Evolutionary conservation across 2,329 filamentous ascomycete genomes (phyloP).

Genomic region (Colletotrichum theobromicola): DNA sequence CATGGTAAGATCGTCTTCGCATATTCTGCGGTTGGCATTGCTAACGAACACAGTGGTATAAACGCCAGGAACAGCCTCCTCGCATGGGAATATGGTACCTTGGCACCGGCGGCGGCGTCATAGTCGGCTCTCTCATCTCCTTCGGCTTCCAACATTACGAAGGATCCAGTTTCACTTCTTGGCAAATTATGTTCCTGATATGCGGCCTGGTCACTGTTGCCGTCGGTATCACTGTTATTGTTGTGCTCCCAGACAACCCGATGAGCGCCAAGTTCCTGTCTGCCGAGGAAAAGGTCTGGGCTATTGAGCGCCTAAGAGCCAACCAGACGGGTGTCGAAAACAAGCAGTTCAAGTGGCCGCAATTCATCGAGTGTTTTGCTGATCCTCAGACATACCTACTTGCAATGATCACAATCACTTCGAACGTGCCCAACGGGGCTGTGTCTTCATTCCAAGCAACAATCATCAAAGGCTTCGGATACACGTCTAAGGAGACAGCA

Average conservation of each 20-base stretch:
- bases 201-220: slow-evolving; percentile 66
- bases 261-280: slow-evolving; percentile 59
- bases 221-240: slow-evolving; percentile 63
- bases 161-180: slow-evolving; percentile 31
- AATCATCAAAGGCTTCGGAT: slow-evolving; percentile 67
- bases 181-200: slow-evolving; percentile 63
- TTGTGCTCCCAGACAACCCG: slow-evolving; percentile 61
- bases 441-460: slow-evolving; percentile 71
- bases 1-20: slow-evolving; percentile 26
- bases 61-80: slow-evolving; percentile 62
- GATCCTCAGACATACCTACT: slow-evolving; percentile 64
- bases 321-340: slow-evolving; percentile 82
- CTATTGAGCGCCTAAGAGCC: slow-evolving; percentile 73
- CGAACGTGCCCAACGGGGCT: slow-evolving; percentile 68
- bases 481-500: slow-evolving; percentile 61
- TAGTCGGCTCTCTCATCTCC: slow-evolving; percentile 60
- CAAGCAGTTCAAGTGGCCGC: slow-evolving; percentile 71
- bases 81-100: slow-evolving; percentile 70
- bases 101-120: slow-evolving; percentile 63
- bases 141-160: slow-evolving; percentile 62
- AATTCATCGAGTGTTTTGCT: slow-evolving; percentile 58
- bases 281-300: slow-evolving; percentile 69
- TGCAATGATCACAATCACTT: slow-evolving; percentile 62
- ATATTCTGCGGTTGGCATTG: not conserved
- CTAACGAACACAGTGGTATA: slow-evolving; percentile 40